Evolutionary conservation across 2,329 filamentous ascomycete genomes (phyloP).

Genomic region (Diaporthe helianthi): DNA sequence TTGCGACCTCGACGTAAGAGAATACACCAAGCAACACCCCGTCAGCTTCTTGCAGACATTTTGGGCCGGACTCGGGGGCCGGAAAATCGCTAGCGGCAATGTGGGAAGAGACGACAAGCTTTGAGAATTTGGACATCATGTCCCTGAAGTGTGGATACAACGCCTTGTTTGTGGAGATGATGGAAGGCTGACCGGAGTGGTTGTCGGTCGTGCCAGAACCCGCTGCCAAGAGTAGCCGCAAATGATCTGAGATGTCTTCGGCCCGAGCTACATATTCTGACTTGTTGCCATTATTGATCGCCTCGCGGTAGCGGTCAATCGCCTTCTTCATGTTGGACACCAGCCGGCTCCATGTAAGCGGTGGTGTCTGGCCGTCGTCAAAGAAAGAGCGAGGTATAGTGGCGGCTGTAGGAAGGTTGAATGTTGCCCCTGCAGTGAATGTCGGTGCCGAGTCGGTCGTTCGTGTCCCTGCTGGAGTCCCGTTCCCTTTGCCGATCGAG

Average conservation of each 20-base stretch:
- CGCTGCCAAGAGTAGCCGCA: conserved; percentile 90
- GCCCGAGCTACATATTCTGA: conserved; percentile 92
- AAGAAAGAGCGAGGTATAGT: conserved; percentile 84
- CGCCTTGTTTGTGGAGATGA: conserved; percentile 97
- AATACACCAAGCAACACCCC: conserved; percentile 93
- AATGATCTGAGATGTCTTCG: conserved; percentile 98
- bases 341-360: conserved; percentile 87
- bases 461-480: conserved; percentile 24
- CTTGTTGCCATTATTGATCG: conserved; percentile 81
- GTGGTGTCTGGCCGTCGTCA: conserved; percentile 81
- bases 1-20: conserved; percentile 94
- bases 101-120: conserved; percentile 95
- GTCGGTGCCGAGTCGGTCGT: conserved; percentile 54
- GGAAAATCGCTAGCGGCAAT: conserved; percentile 97
- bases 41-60: conserved; percentile 96
- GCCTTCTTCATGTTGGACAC: conserved; percentile 92
- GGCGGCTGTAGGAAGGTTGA: conserved; percentile 63
- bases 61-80: conserved; percentile 89
- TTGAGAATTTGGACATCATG: conserved; percentile 99
- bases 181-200: conserved; percentile 97
- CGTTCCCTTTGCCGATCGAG: conserved; percentile 56
- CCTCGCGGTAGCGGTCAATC: conserved; percentile 87
- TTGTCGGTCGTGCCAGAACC: conserved; percentile 98
- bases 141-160: conserved; percentile 97
- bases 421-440: conserved; percentile 61